Base-by-base conservation (phyloP, 202 grass and related monocot genomes). In the Eragrostis tef region DNA sequence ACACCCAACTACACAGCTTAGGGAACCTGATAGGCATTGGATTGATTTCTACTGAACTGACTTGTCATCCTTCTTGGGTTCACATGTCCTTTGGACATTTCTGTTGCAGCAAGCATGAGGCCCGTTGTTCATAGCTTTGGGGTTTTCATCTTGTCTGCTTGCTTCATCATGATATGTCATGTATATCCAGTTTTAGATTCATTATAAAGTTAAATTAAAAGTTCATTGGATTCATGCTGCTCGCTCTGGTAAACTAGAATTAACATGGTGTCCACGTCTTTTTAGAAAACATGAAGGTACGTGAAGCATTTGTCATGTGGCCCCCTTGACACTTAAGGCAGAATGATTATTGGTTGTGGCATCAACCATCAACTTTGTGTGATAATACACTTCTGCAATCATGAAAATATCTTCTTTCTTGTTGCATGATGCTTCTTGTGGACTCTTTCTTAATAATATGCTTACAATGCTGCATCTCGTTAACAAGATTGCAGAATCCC, bases 401-500 rank as follows among this genome's bases (percentile, higher is more conserved):
- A 75, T 83, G 45, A 2, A 70, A 82, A 44, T 47, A 73, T 62
- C 24, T 83, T 89, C 42, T 14, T 48, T 59, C 78, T 86, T 79
- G 22, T 75, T 70, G 45, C 11, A 70, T 75, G 25, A 58, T 86
- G 65, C 39, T 71, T 67, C 43, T 47, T 43, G 7, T 81, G 26
- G 24, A 29, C 17, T 25, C 20, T 63, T 82, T 74, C n/a, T 14
- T 74, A 57, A 57, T 70, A 56, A 79, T 54, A 82, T 61, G 11
- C 58, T 61, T 61, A 61, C 42, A 67, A 78, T 79, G 36, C 42
- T 83, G 45, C 42, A 48, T 82, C 79, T 7, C 51, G 22, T 71
- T 61, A 52, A 42, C 27, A 85, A 93, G 96, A 93, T 99, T 87
- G 80, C 42, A 92, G 89, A 99, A 66, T 90, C 93, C 19, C 87